Evolutionary conservation across 2,329 filamentous ascomycete genomes (phyloP).

Genomic region (Claviceps sp.): DNA sequence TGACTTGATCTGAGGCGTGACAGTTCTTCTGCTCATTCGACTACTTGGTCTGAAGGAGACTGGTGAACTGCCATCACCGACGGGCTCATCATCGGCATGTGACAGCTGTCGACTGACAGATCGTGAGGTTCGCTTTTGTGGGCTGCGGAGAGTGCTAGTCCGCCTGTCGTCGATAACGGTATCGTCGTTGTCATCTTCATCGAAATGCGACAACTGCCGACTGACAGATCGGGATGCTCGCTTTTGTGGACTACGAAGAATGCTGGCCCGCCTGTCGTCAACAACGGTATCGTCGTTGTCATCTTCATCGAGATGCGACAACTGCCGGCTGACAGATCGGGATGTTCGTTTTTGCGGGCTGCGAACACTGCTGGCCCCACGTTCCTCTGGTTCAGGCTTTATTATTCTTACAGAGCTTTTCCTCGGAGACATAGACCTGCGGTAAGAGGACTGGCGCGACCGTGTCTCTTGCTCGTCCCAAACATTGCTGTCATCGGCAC

Average conservation of each 20-base stretch:
- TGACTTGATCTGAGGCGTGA: slow-evolving; percentile 37
- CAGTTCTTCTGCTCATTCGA: slow-evolving; percentile 34
- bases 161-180: neutral
- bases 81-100: neutral
- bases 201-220: slow-evolving; percentile 35
- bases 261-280: slow-evolving; percentile 13
- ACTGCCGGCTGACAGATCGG: slow-evolving; percentile 40
- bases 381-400: slow-evolving; percentile 38
- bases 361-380: slow-evolving; percentile 20
- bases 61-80: slow-evolving; percentile 24
- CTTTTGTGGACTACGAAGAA: slow-evolving; percentile 36
- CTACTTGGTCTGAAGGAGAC: slow-evolving; percentile 28
- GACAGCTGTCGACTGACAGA: slow-evolving; percentile 29
- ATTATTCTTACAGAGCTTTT: slow-evolving; percentile 40
- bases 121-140: slow-evolving; percentile 41
- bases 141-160: slow-evolving; percentile 26
- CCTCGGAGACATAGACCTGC: slow-evolving; percentile 41
- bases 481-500: slow-evolving; percentile 51
- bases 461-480: slow-evolving; percentile 46
- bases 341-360: slow-evolving; percentile 43
- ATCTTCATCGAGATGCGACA: slow-evolving; percentile 25
- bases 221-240: slow-evolving; percentile 40
- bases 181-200: neutral
- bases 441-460: slow-evolving; percentile 34
- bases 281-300: neutral